phyloP scores from a whole-genome alignment of 805 yeast species.

The Schwanniomyces occidentalis region DNA sequence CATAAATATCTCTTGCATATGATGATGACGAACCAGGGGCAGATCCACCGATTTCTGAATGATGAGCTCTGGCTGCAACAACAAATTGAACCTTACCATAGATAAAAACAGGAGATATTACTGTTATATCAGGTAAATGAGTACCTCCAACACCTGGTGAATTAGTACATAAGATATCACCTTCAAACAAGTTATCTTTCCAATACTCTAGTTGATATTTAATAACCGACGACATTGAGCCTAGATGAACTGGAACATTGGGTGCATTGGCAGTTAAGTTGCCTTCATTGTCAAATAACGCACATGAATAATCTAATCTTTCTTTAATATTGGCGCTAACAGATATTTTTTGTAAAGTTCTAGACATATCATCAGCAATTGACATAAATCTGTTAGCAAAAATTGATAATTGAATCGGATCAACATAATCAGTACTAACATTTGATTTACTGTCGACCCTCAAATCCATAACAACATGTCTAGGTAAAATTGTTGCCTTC shows the following conservation, averaged over 20 bases:
- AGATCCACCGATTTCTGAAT: slow-evolving; percentile 24
- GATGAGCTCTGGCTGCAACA: slow-evolving; percentile 23
- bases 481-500: slow-evolving; percentile 52
- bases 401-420: slow-evolving; percentile 72
- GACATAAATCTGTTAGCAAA: slow-evolving; percentile 87
- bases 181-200: slow-evolving; percentile 63
- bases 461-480: slow-evolving; percentile 56
- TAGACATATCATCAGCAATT: slow-evolving; percentile 89
- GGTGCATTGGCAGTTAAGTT: slow-evolving; percentile 86
- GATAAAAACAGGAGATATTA: slow-evolving; percentile 21
- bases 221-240: slow-evolving; percentile 83
- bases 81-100: slow-evolving; percentile 15
- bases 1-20: slow-evolving; percentile 15
- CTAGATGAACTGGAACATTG: slow-evolving; percentile 82
- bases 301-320: slow-evolving; percentile 81
- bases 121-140: slow-evolving; percentile 67
- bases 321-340: slow-evolving; percentile 85
- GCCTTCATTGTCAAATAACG: slow-evolving; percentile 75
- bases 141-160: slow-evolving; percentile 88
- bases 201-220: slow-evolving; percentile 63
- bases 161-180: slow-evolving; percentile 76
- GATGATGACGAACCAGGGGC: slow-evolving; percentile 20
- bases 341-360: slow-evolving; percentile 73
- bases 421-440: slow-evolving; percentile 31
- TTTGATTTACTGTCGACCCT: slow-evolving; percentile 15